Evolutionary conservation across 305 asterid genomes (phyloP).

Genomic region (Fraxinus dipetala): DNA sequence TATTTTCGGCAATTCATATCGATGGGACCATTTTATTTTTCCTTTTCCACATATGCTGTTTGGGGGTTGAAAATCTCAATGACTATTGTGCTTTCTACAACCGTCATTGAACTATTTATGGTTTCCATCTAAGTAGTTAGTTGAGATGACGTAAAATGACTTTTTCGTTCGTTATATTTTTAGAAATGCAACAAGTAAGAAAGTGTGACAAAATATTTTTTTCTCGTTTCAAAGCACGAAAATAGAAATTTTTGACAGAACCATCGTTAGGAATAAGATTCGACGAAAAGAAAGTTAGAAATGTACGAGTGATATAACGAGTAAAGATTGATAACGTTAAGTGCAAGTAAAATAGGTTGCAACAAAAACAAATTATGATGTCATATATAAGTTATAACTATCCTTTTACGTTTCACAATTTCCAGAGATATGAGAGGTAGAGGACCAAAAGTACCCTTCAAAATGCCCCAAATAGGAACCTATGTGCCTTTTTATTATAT

Average conservation of each 20-base stretch:
- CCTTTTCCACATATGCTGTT: not conserved
- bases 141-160: not conserved
- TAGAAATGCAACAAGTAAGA: not conserved
- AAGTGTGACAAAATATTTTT: not conserved
- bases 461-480: not conserved
- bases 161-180: too few species aligned
- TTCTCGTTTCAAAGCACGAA: not conserved
- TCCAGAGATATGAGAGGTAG: not conserved
- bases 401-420: not conserved
- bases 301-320: not conserved
- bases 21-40: not conserved
- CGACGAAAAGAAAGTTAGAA: not conserved
- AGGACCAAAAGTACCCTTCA: not conserved
- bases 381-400: too few species aligned
- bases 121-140: not conserved
- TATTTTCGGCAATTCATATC: not conserved
- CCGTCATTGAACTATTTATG: too few species aligned
- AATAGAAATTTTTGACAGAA: not conserved
- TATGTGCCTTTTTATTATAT: not conserved
- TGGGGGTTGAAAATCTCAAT: not conserved
- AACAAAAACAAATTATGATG: too few species aligned
- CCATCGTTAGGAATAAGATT: not conserved
- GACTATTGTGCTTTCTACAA: not conserved
- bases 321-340: too few species aligned
- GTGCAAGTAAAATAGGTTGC: not conserved